phyloP scores from a whole-genome alignment of 805 yeast species.

The Starmerella sirachaensis region DNA sequence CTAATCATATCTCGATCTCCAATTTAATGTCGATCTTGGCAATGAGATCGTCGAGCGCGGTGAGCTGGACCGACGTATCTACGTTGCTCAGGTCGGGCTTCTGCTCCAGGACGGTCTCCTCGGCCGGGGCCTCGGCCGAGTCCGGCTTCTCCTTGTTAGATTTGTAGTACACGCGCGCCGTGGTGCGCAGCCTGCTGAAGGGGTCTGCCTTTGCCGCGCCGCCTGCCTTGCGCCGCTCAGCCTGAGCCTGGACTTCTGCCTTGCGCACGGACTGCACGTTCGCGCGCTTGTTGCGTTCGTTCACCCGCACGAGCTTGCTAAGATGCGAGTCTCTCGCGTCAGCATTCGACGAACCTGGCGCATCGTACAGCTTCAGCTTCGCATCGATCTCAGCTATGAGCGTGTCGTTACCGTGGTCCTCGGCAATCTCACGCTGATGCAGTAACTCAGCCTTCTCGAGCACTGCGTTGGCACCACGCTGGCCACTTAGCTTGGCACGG shows the following conservation, averaged over 20 bases:
- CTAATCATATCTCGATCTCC: conserved; percentile 26
- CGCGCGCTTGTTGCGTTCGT: conserved; percentile 72
- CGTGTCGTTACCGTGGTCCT: conserved; percentile 32
- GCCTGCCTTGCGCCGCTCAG: conserved; percentile 36
- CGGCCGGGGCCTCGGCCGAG: conserved; percentile 7
- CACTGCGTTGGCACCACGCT: conserved; percentile 63
- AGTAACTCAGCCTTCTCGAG: conserved; percentile 56
- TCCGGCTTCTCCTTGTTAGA: conserved; percentile 26
- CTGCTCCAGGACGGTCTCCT: conserved; percentile 5
- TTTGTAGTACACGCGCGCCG: conserved; percentile 65
- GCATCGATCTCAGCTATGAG: conserved; percentile 28
- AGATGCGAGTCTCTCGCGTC: conserved; percentile 3
- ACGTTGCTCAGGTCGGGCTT: conserved; percentile 5
- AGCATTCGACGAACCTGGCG: not conserved
- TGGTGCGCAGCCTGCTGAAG: conserved; percentile 78
- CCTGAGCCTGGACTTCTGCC: conserved; percentile 61
- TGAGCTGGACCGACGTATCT: conserved; percentile 16
- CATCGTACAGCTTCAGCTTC: conserved; percentile 20
- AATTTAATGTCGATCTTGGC: conserved; percentile 30
- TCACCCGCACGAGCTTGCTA: conserved; percentile 33
- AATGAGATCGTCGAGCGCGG: conserved; percentile 30
- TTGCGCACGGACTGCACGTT: conserved; percentile 65
- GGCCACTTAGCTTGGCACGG: conserved; percentile 51
- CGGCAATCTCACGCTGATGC: conserved; percentile 66
- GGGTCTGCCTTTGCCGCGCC: conserved; percentile 45